Conservation (phyloP, 495 filamentous ascomycete genomes). For the Neurospora sp. region DNA sequence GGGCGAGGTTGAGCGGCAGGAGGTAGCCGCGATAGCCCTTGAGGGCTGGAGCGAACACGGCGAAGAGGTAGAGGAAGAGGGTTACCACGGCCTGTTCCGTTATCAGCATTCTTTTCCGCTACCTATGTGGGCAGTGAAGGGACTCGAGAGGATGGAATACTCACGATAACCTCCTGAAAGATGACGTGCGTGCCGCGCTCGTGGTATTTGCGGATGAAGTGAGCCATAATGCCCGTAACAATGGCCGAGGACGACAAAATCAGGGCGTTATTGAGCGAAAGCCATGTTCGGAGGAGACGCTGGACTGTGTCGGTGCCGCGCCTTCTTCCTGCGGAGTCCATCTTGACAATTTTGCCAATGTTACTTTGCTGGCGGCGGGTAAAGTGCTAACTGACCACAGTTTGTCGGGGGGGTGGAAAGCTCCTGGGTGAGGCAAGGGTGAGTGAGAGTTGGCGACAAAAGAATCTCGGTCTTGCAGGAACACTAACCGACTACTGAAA, state of each 20-base stretch:
- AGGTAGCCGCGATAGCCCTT: constrained; percentile 22
- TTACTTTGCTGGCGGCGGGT: neutral
- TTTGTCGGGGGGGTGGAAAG: neutral
- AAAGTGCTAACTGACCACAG: neutral
- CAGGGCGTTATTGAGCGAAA: constrained; percentile 14
- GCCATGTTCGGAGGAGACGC: constrained; percentile 6
- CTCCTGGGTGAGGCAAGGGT: neutral
- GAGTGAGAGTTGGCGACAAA: neutral
- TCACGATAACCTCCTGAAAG: constrained; percentile 18
- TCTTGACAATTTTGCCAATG: neutral
- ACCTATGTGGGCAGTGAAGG: neutral
- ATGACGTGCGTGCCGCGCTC: constrained; percentile 12
- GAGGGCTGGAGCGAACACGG: constrained; percentile 13
- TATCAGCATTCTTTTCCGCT: neutral
- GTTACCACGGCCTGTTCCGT: constrained; percentile 10
- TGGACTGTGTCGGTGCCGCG: neutral
- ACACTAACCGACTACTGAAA: neutral
- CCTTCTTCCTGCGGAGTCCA: neutral
- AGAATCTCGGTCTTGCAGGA: neutral
- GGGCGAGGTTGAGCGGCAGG: constrained; percentile 19
- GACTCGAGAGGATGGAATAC: neutral
- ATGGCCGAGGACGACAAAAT: constrained; percentile 19
- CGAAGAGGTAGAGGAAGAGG: constrained; percentile 16
- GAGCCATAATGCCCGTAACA: constrained; percentile 15
- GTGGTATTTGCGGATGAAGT: constrained; percentile 12